Percentiles rank a stretch among this genome's conserved stretches.
Conservation (phyloP, 768 basidiomycete species). For the Kwoniella europaea region DNA sequence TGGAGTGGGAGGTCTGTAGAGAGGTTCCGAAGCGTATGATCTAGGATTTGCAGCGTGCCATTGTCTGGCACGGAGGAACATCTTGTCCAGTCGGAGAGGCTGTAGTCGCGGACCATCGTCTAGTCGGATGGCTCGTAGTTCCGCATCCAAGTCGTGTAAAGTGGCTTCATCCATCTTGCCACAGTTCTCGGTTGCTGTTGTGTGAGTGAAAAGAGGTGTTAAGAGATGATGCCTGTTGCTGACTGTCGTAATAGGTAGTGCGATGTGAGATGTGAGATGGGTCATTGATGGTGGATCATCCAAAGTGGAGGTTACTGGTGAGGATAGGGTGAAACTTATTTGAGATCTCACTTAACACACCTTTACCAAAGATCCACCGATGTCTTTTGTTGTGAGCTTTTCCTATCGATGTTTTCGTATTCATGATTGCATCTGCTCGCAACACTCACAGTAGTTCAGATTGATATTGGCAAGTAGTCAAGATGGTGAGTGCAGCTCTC, state of each 20-base stretch:
- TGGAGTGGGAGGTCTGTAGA: slow-evolving; percentile 36
- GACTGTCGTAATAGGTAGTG: background rate
- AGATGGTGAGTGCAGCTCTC: background rate
- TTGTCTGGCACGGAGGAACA: slow-evolving; percentile 39
- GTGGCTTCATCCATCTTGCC: slow-evolving; percentile 27
- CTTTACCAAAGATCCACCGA: background rate
- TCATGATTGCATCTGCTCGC: background rate
- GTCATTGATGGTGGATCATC: background rate
- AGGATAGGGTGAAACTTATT: slow-evolving; percentile 9
- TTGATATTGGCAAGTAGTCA: background rate
- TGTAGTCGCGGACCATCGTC: slow-evolving; percentile 34
- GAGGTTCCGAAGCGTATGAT: slow-evolving; percentile 16
- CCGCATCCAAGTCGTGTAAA: slow-evolving; percentile 30
- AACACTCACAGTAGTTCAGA: background rate
- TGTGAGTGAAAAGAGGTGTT: background rate
- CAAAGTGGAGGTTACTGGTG: background rate
- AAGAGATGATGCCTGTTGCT: background rate
- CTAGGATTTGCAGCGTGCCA: slow-evolving; percentile 30
- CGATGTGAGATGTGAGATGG: slow-evolving; percentile 12
- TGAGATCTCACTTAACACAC: background rate
- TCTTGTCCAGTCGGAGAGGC: slow-evolving; percentile 44
- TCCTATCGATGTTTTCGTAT: background rate
- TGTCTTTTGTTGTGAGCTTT: background rate
- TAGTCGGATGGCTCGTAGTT: slow-evolving; percentile 37
- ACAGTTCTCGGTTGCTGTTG: background rate